These are phyloP conservation scores for Zychaea mexicana DNA, from an alignment of 371 early-diverging fungal species.

Conservation along the genomic window DNA sequence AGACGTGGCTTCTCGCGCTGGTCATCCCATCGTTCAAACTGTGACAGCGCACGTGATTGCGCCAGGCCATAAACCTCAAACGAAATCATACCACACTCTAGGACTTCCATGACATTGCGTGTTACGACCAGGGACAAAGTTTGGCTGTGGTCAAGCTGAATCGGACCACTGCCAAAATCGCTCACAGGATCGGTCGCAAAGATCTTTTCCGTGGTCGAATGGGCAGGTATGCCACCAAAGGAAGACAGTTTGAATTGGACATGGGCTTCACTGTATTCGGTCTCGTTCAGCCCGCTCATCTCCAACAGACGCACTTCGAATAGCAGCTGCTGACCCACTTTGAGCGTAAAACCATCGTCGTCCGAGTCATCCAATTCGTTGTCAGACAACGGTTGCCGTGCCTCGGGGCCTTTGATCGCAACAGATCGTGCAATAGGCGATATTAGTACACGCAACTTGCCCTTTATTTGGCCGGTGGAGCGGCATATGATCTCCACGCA, in stretches of 20 bases:
- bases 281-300: slow-evolving; percentile 67
- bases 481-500: slow-evolving; percentile 62
- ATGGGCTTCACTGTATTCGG: slow-evolving; percentile 72
- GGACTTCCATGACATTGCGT: slow-evolving; percentile 41
- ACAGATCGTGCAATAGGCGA: slow-evolving; percentile 51
- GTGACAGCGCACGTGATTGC: slow-evolving; percentile 38
- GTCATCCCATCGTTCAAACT: slow-evolving; percentile 38
- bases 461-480: slow-evolving; percentile 57
- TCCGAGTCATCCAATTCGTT: slow-evolving; percentile 6
- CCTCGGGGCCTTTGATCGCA: slow-evolving; percentile 15
- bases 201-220: slow-evolving; percentile 47
- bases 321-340: slow-evolving; percentile 61
- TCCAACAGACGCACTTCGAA: slow-evolving; percentile 77
- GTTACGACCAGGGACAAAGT: slow-evolving; percentile 58
- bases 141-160: slow-evolving; percentile 66
- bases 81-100: slow-evolving; percentile 43
- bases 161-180: slow-evolving; percentile 47
- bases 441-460: slow-evolving; percentile 47
- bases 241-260: slow-evolving; percentile 76
- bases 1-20: slow-evolving; percentile 26
- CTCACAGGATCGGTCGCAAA: slow-evolving; percentile 64
- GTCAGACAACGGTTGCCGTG: slow-evolving; percentile 10
- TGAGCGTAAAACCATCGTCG: slow-evolving; percentile 8
- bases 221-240: slow-evolving; percentile 50
- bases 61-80: slow-evolving; percentile 72